phyloP scores from a whole-genome alignment of 495 filamentous ascomycete species.

The Hapsidospora chrysogenum region DNA sequence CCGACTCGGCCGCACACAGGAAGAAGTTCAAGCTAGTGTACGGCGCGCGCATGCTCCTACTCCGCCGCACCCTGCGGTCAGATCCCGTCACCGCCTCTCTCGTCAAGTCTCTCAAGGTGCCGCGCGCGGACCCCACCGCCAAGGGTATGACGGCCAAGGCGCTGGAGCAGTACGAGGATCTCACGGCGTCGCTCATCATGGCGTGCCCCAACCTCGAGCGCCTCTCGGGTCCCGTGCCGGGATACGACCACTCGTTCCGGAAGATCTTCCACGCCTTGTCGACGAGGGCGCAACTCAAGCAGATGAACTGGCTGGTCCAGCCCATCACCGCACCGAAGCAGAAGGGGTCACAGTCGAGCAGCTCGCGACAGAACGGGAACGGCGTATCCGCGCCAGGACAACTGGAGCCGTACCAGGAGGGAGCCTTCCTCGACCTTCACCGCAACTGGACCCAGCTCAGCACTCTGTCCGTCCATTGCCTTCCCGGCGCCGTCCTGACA shows the following conservation, averaged over 20 bases:
- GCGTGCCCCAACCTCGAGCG: slow-evolving; percentile 70
- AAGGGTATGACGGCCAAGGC: slow-evolving; percentile 1
- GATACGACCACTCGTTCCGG: slow-evolving; percentile 57
- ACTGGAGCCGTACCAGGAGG: slow-evolving; percentile 42
- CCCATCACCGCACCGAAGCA: slow-evolving; percentile 6
- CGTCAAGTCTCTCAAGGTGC: slow-evolving; percentile 60
- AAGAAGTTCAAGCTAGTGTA: slow-evolving; percentile 50
- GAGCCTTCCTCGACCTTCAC: slow-evolving; percentile 54
- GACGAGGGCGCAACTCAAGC: slow-evolving; percentile 52
- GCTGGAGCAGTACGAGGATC: slow-evolving; percentile 46
- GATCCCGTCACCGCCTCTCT: slow-evolving; percentile 52
- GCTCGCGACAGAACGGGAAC: slow-evolving; percentile 5
- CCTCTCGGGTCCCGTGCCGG: slow-evolving; percentile 50
- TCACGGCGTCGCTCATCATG: slow-evolving; percentile 70
- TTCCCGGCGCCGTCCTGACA: slow-evolving; percentile 43
- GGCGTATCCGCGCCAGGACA: slow-evolving; percentile 24
- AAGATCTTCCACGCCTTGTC: slow-evolving; percentile 66
- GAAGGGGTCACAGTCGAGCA: neutral
- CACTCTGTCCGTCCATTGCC: slow-evolving; percentile 59
- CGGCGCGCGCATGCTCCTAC: slow-evolving; percentile 51
- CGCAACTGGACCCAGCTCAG: slow-evolving; percentile 52
- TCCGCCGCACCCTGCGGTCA: slow-evolving; percentile 60
- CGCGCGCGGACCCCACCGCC: slow-evolving; percentile 34
- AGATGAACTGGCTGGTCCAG: slow-evolving; percentile 64
- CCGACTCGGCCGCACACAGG: slow-evolving; percentile 44